Conservation (phyloP, 305 asterid species). For the Lippia alba region DNA sequence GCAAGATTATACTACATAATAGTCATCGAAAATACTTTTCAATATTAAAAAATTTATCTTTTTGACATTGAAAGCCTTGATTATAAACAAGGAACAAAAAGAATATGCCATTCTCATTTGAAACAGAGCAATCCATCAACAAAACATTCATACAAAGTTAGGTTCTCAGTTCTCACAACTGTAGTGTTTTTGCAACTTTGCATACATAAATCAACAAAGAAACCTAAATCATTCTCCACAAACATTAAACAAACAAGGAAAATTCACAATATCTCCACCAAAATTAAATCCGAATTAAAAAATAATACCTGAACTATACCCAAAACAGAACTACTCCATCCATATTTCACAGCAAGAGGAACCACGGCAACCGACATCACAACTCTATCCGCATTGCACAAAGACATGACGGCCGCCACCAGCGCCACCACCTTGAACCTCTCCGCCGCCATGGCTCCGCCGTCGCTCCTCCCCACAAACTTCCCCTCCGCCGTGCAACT, state of each 20-base stretch:
- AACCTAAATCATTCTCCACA: neutral
- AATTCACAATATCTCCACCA: neutral
- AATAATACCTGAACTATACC: slow-evolving; percentile 87
- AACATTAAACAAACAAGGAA: neutral
- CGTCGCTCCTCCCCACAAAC: slow-evolving; percentile 55
- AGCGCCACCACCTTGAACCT: slow-evolving; percentile 88
- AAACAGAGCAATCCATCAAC: neutral
- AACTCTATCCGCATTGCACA: slow-evolving; percentile 93
- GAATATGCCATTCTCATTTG: neutral
- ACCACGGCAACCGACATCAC: slow-evolving; percentile 96
- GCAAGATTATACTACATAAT: too few species aligned
- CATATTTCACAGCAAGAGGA: slow-evolving; percentile 84
- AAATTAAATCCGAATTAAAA: neutral
- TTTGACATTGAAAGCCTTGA: too few species aligned
- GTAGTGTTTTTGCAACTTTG: too few species aligned
- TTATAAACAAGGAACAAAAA: too few species aligned
- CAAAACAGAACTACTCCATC: slow-evolving; percentile 83
- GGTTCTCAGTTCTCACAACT: too few species aligned
- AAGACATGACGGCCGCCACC: slow-evolving; percentile 84
- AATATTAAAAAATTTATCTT: neutral
- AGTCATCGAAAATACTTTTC: neutral
- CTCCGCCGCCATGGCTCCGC: slow-evolving; percentile 67
- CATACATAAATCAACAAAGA: neutral
- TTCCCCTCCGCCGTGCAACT: slow-evolving; percentile 77
- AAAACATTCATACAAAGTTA: neutral